phyloP scores from a whole-genome alignment of 2,329 filamentous ascomycete genomes.

The Davidsoniella virescens region DNA sequence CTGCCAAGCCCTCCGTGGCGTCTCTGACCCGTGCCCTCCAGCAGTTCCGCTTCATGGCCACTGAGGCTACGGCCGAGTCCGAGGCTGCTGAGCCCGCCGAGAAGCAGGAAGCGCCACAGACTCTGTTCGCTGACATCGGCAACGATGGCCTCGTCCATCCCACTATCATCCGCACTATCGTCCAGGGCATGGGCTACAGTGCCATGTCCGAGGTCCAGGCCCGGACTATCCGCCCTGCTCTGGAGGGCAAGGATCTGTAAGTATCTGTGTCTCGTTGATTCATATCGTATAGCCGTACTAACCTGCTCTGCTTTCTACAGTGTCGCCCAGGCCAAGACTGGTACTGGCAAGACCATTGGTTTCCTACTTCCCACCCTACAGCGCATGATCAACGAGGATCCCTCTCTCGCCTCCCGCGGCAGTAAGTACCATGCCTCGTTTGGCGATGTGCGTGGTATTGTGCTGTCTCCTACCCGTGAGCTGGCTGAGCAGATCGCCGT shows the following conservation, averaged over 20 bases:
- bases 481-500: constrained; percentile 65
- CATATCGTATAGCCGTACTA: neutral
- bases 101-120: constrained; percentile 16
- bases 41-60: constrained; percentile 12
- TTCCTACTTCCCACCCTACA: constrained; percentile 81
- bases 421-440: constrained; percentile 24
- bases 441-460: constrained; percentile 49
- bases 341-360: constrained; percentile 89
- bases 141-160: constrained; percentile 36
- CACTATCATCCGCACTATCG: constrained; percentile 52
- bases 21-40: constrained; percentile 12
- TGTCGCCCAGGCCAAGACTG: constrained; percentile 88
- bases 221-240: constrained; percentile 62
- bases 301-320: constrained; percentile 23
- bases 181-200: constrained; percentile 54
- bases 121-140: constrained; percentile 29
- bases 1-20: constrained; percentile 5
- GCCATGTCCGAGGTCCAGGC: constrained; percentile 88
- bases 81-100: neutral
- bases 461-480: constrained; percentile 68
- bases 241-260: constrained; percentile 72
- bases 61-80: constrained; percentile 11
- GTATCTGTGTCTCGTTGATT: constrained; percentile 20
- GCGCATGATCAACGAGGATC: constrained; percentile 51
- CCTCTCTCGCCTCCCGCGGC: constrained; percentile 36